Conservation (phyloP, 2,329 filamentous ascomycete species). For the Alternaria metachromatica region DNA sequence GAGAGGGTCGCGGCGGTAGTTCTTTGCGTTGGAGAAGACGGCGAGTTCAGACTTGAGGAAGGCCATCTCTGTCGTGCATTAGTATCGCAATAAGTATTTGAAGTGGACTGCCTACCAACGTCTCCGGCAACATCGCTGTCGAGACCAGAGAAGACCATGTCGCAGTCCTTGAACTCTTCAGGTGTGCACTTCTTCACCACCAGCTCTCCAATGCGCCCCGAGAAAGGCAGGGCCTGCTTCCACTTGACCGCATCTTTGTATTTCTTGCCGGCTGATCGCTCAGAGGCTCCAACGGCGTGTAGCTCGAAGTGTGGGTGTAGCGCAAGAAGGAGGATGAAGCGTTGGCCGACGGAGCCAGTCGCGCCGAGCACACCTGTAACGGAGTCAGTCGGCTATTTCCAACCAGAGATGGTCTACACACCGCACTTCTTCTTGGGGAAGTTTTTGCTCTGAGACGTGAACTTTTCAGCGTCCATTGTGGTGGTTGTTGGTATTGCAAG, state of each 20-base stretch:
- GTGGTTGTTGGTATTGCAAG: conserved; percentile 20
- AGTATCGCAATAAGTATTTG: not conserved
- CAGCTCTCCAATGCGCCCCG: conserved; percentile 74
- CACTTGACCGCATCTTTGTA: conserved; percentile 94
- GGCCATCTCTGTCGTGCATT: conserved; percentile 69
- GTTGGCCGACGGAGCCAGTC: conserved; percentile 92
- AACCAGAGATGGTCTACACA: conserved; percentile 52
- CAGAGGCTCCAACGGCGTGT: conserved; percentile 87
- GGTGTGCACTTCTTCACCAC: conserved; percentile 86
- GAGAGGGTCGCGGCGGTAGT: conserved; percentile 88
- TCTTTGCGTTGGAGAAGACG: conserved; percentile 98
- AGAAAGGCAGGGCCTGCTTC: conserved; percentile 91
- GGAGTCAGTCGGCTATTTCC: conserved; percentile 15
- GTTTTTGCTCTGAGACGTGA: conserved; percentile 46
- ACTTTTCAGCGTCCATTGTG: conserved; percentile 54
- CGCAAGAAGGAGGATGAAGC: conserved; percentile 91
- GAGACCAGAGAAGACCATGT: conserved; percentile 90
- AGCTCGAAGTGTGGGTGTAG: conserved; percentile 87
- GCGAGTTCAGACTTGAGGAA: conserved; percentile 88
- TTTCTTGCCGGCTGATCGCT: conserved; percentile 87
- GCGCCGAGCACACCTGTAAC: conserved; percentile 74
- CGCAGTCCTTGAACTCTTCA: conserved; percentile 84
- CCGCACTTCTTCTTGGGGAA: conserved; percentile 63
- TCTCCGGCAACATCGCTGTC: conserved; percentile 93
- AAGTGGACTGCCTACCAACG: conserved; percentile 67